Conservation (phyloP, 306 rosid species). For the Dalbergia cultrata region DNA sequence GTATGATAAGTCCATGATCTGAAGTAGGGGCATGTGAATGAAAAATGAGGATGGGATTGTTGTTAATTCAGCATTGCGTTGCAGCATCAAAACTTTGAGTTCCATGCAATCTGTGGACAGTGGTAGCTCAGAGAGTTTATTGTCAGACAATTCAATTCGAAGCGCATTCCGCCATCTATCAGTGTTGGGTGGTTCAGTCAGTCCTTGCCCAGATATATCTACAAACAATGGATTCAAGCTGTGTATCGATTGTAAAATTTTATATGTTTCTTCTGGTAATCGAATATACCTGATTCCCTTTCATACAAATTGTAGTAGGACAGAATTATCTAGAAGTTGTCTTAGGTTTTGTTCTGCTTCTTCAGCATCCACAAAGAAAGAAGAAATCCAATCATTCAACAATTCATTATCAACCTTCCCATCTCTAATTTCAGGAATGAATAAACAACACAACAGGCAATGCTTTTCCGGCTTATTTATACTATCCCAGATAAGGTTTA, state of each 20-base stretch:
- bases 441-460: background rate
- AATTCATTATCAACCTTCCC: background rate
- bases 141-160: conserved; percentile 14
- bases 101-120: background rate
- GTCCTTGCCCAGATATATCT: background rate
- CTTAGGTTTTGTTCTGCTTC: background rate
- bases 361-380: background rate
- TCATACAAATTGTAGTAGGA: background rate
- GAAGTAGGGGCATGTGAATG: conserved; percentile 31
- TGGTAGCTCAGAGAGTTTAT: conserved; percentile 40
- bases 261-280: background rate
- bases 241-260: background rate
- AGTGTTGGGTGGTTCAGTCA: conserved; percentile 11
- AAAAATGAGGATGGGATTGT: conserved; percentile 26
- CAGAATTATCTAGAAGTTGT: background rate
- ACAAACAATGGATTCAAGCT: background rate
- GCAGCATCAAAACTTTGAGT: conserved; percentile 24
- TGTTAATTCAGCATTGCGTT: conserved; percentile 22
- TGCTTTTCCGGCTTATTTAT: background rate
- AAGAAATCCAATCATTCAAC: background rate
- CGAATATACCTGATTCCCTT: background rate
- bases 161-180: conserved; percentile 2
- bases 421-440: background rate
- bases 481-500: conserved; percentile 7
- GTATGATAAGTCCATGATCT: conserved; percentile 35